Base-by-base conservation (phyloP, 2,329 filamentous ascomycete genomes). In the Oidium heveae region DNA sequence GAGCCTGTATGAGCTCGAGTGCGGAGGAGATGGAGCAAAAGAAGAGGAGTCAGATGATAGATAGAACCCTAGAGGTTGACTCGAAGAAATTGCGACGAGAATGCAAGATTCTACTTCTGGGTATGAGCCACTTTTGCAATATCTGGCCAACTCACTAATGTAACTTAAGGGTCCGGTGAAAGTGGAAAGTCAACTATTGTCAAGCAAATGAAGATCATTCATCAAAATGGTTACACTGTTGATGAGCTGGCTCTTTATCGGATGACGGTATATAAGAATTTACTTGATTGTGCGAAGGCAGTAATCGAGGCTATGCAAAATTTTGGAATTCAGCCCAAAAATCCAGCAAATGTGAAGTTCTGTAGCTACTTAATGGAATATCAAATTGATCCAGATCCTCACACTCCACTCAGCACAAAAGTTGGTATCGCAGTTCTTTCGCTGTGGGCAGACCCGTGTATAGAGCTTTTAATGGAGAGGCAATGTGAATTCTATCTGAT, bases 161-260 rank as follows among this genome's bases (percentile, higher is more conserved):
- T 43, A 58, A 51, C 53, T 20, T 57, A 52, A 95, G 91, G 91
- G 60, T 96, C 91, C 60, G 91, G 91, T 60, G 91, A 98, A 72
- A 96, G 89, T 69, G 91, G 91, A 61, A 98, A 98, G 71, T 96
- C 91, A 56, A 98, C 91, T 10, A 96, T 98, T 63, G 91, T 98
- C 62, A 98, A 98, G 70, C 91, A 98, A 74, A 98, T 98, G 91
- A 98, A 96, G 71, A 98, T 98, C 63, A 96, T 98, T 65, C 91
- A 98, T 66, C 83, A 96, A 64, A 94, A 95, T 70, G 91, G 91
- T 57, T 98, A 98, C 69, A 88, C 86, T 12, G 80, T 86, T 61
- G 89, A 96, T 63, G 91, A 98, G 69, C 75, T 96, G 52, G 84
- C 84, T 63, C 82, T 94, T 66, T 96, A 96, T 71, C 84, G 91